These are phyloP conservation scores for Pyrenochaeta sp. DNA, from an alignment of 2,329 filamentous ascomycete species.

Conservation along the genomic window DNA sequence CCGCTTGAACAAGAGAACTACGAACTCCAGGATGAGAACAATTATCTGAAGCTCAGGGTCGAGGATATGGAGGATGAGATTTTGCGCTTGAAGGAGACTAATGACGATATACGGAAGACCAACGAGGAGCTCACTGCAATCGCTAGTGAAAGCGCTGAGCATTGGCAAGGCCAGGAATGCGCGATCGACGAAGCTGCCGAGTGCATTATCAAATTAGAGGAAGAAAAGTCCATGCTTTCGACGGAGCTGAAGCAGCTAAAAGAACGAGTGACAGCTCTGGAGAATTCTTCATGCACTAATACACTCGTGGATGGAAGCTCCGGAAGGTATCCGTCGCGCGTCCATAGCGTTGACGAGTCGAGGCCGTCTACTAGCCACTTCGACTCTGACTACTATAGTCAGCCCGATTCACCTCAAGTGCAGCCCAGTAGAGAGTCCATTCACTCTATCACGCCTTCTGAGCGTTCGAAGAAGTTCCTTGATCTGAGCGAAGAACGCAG, in stretches of 20 bases:
- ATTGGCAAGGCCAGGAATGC: constrained; percentile 36
- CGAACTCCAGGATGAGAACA: constrained; percentile 38
- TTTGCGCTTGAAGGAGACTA: constrained; percentile 21
- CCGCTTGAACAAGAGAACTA: constrained; percentile 35
- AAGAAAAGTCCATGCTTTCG: constrained; percentile 34
- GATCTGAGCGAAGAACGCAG: constrained; percentile 35
- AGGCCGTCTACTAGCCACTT: constrained; percentile 48
- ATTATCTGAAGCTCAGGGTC: constrained; percentile 27
- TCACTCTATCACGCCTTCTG: constrained; percentile 26
- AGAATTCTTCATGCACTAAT: constrained; percentile 17
- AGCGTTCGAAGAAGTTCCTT: constrained; percentile 42
- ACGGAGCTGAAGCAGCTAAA: constrained; percentile 35
- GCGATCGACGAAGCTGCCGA: constrained; percentile 46
- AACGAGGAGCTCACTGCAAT: constrained; percentile 38
- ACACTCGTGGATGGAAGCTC: constrained; percentile 26
- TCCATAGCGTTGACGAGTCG: constrained; percentile 46
- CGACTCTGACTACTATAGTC: constrained; percentile 50
- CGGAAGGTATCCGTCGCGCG: constrained; percentile 25
- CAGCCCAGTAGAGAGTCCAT: constrained; percentile 30
- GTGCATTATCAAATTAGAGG: constrained; percentile 39
- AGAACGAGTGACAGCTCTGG: constrained; percentile 23
- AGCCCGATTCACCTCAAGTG: constrained; percentile 41
- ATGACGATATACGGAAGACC: constrained; percentile 21
- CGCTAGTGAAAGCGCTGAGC: constrained; percentile 35
- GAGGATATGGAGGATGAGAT: constrained; percentile 32